Conservation (phyloP, 352 stramenopile species). For the Pythium diclinum region DNA sequence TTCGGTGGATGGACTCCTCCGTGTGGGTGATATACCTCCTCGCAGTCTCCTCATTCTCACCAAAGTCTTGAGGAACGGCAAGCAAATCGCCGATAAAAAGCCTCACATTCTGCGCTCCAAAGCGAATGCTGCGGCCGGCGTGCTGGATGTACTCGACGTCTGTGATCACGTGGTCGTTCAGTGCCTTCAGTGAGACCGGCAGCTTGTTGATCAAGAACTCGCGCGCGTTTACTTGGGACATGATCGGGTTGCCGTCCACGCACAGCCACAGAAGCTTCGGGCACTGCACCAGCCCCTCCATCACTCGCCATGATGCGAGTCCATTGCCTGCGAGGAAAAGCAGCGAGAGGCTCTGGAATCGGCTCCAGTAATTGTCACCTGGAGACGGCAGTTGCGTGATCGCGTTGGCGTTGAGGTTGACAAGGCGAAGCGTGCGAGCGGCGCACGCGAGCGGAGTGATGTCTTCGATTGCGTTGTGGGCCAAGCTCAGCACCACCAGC, state of each 20-base stretch:
- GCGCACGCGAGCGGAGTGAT: constrained; percentile 44
- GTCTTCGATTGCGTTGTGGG: constrained; percentile 58
- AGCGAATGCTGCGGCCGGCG: constrained; percentile 33
- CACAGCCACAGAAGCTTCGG: constrained; percentile 53
- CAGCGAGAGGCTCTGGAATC: constrained; percentile 45
- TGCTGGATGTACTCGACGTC: constrained; percentile 62
- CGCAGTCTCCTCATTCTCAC: constrained; percentile 37
- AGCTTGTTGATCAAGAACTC: constrained; percentile 73
- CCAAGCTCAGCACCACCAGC: constrained; percentile 56
- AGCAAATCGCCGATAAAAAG: constrained; percentile 33
- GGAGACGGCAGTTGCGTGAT: constrained; percentile 38
- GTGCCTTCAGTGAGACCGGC: constrained; percentile 43
- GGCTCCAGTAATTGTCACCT: constrained; percentile 42
- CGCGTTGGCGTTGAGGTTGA: constrained; percentile 62
- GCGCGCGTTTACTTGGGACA: constrained; percentile 45
- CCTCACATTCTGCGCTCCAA: constrained; percentile 33
- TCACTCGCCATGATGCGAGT: constrained; percentile 45
- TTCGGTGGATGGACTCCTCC: constrained; percentile 27
- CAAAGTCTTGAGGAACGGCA: constrained; percentile 45
- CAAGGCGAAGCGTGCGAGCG: constrained; percentile 41
- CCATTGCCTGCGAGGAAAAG: constrained; percentile 62
- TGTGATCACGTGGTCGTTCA: constrained; percentile 61
- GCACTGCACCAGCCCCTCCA: constrained; percentile 46
- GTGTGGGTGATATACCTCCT: constrained; percentile 36
- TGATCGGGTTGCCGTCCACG: constrained; percentile 60